Evolutionary conservation across 169 alveolate species (phyloP), one percentile per base, ranked within the genome.

Genomic region (Cyclospora cayetanensis): DNA sequence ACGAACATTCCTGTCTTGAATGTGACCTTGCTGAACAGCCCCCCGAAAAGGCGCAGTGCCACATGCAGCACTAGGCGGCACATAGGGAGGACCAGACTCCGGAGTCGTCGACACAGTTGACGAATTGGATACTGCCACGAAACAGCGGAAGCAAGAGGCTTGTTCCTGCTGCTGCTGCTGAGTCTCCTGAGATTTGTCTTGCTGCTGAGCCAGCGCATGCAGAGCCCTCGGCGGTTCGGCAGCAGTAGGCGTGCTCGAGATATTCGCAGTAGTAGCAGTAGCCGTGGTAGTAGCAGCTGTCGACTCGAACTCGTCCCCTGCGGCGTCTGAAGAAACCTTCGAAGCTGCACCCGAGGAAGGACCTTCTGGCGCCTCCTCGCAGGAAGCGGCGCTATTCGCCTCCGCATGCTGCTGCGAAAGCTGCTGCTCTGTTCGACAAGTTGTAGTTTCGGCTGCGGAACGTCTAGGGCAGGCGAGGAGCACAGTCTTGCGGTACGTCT

Each of bases 401-500:
- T 52, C 74, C 89, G 46, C 41, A 50, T 27, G 72, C 9, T 52
- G 89, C 72, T 79, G 89, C 4, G n/a, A n/a, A n/a, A n/a, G n/a
- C 34, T 79, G 72, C 72, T 9, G 68, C 74, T 27, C 65, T 79
- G 89, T 25, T 46, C 66, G 66, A 29, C 50, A 60, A 20, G 63
- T 43, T 31, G 72, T n/a, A 63, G 12, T 79, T n/a, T n/a, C n/a
- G 52, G 72, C 25, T 7, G 52, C 89, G 34, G 89, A 72, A 46
- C 89, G 68, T 72, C 63, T 46, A 25, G 89, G 89, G 35, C 89
- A 79, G 50, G 97, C 95, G 91, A 93, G 83, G 77, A 94, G 95
- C 37, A 96, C 96, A n/a, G 93, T 94, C 91, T 90, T 91, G 76
- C 97, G 95, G 92, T 97, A 97, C 55, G 92, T 93, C 53, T 97